Percentiles rank a stretch among this genome's conserved stretches.
Conservation (phyloP, 441 rosid species). For the Aquilaria agallochum region DNA sequence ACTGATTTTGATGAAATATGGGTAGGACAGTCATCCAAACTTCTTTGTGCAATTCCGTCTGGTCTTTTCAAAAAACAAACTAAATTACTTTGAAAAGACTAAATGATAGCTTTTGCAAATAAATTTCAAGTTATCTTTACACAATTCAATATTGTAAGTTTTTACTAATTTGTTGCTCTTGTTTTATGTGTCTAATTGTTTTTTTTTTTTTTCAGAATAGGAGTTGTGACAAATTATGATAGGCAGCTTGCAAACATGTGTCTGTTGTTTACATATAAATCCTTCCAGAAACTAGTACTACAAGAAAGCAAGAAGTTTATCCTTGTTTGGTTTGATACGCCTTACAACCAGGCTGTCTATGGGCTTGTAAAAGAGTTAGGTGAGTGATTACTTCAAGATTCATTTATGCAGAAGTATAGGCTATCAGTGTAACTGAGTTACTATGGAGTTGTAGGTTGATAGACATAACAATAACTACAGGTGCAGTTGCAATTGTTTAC, state of each 20-base stretch:
- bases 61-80: too few relatives aligned
- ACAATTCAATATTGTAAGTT: too few relatives aligned
- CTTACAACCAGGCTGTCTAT: slow-evolving; percentile 93
- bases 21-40: too few relatives aligned
- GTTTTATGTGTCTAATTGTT: slow-evolving; percentile 10
- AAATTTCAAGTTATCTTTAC: too few relatives aligned
- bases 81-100: too few relatives aligned
- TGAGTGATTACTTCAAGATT: slow-evolving; percentile 26
- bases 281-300: slow-evolving; percentile 81
- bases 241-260: slow-evolving; percentile 82
- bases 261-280: slow-evolving; percentile 76
- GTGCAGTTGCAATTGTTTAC: too few relatives aligned
- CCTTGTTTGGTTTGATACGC: slow-evolving; percentile 94
- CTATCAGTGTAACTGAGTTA: not conserved
- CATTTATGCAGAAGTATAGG: not conserved
- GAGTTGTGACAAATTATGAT: slow-evolving; percentile 48
- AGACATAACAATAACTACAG: too few relatives aligned
- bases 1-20: too few relatives aligned
- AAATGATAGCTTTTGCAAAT: too few relatives aligned
- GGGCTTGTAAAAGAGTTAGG: slow-evolving; percentile 94
- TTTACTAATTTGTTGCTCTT: not conserved
- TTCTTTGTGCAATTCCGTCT: too few relatives aligned
- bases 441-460: too few relatives aligned
- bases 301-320: slow-evolving; percentile 97
- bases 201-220: slow-evolving; percentile 37